Evolutionary conservation across 2,329 filamentous ascomycete species (phyloP), one percentile per base, ranked within the genome.

Genomic region (Sclerotinia glacialis): DNA sequence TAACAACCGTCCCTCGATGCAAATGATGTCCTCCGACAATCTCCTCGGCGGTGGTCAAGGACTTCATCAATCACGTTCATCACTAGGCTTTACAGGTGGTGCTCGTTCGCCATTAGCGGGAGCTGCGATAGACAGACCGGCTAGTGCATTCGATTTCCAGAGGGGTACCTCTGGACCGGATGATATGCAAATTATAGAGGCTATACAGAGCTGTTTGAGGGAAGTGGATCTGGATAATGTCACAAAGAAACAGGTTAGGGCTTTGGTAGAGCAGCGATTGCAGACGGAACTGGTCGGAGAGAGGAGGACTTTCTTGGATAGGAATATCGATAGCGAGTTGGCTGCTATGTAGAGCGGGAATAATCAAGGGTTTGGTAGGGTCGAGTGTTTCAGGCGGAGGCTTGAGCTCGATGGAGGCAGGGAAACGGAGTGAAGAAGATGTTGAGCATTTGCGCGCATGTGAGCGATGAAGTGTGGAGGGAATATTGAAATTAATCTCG

Each of bases 191-290:
- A 97, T 99, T 71, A 84, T 92, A 23, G 91, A 96, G 69, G 90
- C 91, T 1, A 94, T 98, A 69, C 90, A 92, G 74, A 82, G 84
- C 61, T 95, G 95, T 73, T 82, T 99, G 69, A 80, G 83, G 21
- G 94, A 97, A 74, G 93, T 97, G 0, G 94, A 99, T 78, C 83
- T 99, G 52, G 95, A 99, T 77, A 94, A 86, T n/a, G 92, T 98
- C 58, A 99, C 95, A 8, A 99, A 98, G 87, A 99, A 99, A 82
- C 94, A 98, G 80, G 89, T 95, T 66, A 85, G 91, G 61, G 93
- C 91, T 4, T 84, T 98, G 54, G 93, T 97, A 16, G 95, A 99
- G 80, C 93, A 97, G 81, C 86, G 93, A 74, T 80, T 99, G 69
- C 94, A 97, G 80, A 94, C 91, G 5, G 93, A 97, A 77, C 83